These are phyloP conservation scores for Aschersonia sp. DNA, from an alignment of 2,329 filamentous ascomycete genomes.

Conservation along the genomic window DNA sequence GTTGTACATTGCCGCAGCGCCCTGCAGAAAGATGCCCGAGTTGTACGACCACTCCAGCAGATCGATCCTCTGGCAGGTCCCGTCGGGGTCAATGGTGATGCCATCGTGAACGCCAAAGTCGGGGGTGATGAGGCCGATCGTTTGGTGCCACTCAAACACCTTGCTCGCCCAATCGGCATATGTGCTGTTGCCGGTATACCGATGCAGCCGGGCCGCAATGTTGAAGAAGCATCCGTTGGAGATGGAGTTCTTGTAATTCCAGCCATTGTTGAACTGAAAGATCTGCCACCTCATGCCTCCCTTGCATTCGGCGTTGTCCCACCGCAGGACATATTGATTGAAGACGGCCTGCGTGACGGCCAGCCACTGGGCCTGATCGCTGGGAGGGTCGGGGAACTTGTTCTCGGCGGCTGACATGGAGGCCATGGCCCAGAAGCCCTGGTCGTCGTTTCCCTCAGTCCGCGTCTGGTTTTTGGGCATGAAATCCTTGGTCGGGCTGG, in stretches of 20 bases:
- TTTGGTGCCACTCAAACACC: constrained; percentile 51
- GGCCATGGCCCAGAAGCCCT: constrained; percentile 76
- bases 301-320: constrained; percentile 49
- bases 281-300: constrained; percentile 82
- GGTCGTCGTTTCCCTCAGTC: constrained; percentile 57
- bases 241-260: constrained; percentile 54
- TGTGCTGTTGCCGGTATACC: constrained; percentile 66
- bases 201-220: constrained; percentile 54
- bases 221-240: constrained; percentile 60
- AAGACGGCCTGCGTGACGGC: constrained; percentile 66
- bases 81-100: constrained; percentile 19
- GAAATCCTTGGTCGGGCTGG: constrained; percentile 42
- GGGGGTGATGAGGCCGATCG: constrained; percentile 39
- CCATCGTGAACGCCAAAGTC: constrained; percentile 42
- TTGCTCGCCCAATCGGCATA: constrained; percentile 64
- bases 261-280: constrained; percentile 61
- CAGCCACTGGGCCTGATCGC: constrained; percentile 55
- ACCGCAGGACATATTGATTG: constrained; percentile 59
- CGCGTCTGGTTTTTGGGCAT: constrained; percentile 54
- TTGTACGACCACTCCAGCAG: constrained; percentile 57
- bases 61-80: constrained; percentile 37
- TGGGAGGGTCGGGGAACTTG: constrained; percentile 54
- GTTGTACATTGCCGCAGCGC: constrained; percentile 47
- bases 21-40: constrained; percentile 49
- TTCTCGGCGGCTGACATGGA: constrained; percentile 68